Percentiles rank a stretch among this genome's conserved stretches.
Conservation (phyloP, 148 eudicot species). For the Arctostaphylos glauca region DNA sequence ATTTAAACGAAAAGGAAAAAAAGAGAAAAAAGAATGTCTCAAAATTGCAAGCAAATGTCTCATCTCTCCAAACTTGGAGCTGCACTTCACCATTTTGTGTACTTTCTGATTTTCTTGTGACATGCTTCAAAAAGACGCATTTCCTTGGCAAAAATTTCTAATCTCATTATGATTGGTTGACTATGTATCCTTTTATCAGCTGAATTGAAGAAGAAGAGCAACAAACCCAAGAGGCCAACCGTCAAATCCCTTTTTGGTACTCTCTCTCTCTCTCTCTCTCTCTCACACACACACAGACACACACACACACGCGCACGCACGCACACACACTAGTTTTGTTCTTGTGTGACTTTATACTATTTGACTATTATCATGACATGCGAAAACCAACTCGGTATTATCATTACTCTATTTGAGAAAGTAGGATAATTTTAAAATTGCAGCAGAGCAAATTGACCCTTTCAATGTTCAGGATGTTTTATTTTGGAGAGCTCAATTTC, state of each 20-base stretch:
- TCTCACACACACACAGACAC: background rate
- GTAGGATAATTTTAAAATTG: no score
- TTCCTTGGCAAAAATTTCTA: background rate
- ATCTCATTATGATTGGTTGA: constrained; percentile 1
- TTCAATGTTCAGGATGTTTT: background rate
- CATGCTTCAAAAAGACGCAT: background rate
- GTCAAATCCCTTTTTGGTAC: constrained; percentile 93
- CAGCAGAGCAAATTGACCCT: background rate
- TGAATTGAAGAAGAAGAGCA: constrained; percentile 87
- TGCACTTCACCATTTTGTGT: background rate
- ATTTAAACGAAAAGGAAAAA: background rate
- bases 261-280: constrained; percentile 22
- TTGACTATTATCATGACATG: background rate
- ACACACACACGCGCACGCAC: background rate
- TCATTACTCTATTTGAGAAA: background rate
- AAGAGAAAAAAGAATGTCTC: background rate
- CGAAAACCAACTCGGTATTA: background rate
- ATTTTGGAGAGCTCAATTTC: background rate
- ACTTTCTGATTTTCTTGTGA: background rate
- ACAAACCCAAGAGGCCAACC: constrained; percentile 87
- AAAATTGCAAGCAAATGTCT: no score
- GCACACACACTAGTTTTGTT: background rate
- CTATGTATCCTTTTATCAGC: constrained; percentile 43
- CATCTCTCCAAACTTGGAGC: no score
- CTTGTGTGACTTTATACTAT: background rate